These are phyloP conservation scores for Limnomonas spitsbergensis DNA, from an alignment of 139 green algal genomes.

Conservation along the genomic window DNA sequence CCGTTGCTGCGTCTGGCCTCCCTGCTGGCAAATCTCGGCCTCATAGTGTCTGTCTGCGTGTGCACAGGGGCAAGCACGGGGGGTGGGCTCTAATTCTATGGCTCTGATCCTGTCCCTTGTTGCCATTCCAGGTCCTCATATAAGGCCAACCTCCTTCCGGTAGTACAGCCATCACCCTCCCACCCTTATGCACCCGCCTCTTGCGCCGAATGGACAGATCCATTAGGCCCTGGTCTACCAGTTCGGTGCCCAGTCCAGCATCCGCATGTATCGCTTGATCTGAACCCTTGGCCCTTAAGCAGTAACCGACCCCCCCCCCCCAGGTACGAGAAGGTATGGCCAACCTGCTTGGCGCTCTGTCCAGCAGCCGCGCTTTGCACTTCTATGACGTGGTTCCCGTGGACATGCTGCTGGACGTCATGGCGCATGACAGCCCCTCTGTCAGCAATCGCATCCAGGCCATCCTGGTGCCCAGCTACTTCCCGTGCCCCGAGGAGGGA, in stretches of 20 bases:
- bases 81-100: too few relatives aligned
- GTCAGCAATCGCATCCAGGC: constrained; percentile 44
- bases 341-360: constrained; percentile 57
- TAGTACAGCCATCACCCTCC: too few relatives aligned
- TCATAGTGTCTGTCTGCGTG: too few relatives aligned
- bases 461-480: constrained; percentile 68
- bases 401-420: constrained; percentile 54
- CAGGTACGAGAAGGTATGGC: constrained; percentile 56
- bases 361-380: constrained; percentile 41
- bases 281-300: too few relatives aligned
- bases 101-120: constrained; percentile 21
- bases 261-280: too few relatives aligned
- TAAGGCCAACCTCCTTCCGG: too few relatives aligned
- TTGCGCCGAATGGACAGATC: too few relatives aligned
- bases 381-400: constrained; percentile 65
- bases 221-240: too few relatives aligned
- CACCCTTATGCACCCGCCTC: too few relatives aligned
- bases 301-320: too few relatives aligned
- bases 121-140: constrained; percentile 45
- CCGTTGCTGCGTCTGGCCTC: constrained; percentile 52
- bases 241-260: too few relatives aligned
- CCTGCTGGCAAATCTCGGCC: constrained; percentile 50
- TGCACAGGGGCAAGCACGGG: too few relatives aligned
- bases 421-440: constrained; percentile 35
- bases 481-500: constrained; percentile 51